Evolutionary conservation across 176 grass and related monocot genomes (phyloP), one percentile per base, ranked within the genome.

Genomic region (Saccharum spontaneum): DNA sequence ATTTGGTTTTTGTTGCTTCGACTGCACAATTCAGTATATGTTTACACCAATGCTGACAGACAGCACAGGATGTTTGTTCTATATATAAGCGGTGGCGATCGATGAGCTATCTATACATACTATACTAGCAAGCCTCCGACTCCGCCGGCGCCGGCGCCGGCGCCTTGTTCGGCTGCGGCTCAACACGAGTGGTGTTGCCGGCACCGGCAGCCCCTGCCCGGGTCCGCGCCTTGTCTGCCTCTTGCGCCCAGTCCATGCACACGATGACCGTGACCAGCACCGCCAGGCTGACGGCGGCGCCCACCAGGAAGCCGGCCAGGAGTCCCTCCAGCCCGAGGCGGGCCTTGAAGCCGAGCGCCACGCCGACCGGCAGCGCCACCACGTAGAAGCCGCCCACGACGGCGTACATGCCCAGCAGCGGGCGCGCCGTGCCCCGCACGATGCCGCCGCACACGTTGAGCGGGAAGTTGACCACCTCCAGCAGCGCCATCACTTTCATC

Each of bases 401-500:
- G 3, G 96, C 89, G 46, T 92, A 98, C 91, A 90, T 87, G 23
- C 89, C 91, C 22, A 95, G 75, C 69, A 76, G 69, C 66, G 96
- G 96, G 39, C 89, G 77, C 4, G 96, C 95, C 9, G 93, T 98
- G 17, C 87, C 95, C 18, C 91, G 59, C 8, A 92, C 93, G 22
- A 98, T 90, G 1, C 93, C 96, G 24, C 91, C 91, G 86, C 93
- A 98, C 1, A 90, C 88, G 73, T 87, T 90, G 65, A 95, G 64
- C 60, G 96, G 96, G 76, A 94, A 98, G 76, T 98, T 98, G 13
- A 92, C 81, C 80, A 98, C 74, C 87, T 98, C 93, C 78, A 98
- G 82, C 80, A 76, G 2, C 62, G 96, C 93, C 96, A 98, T 95
- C 66, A 98, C 75, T 38, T 55, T 65, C 96, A 98, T 94, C 74